phyloP scores from a whole-genome alignment of 1,139 yeast species.

The Taiozyma sp. region DNA sequence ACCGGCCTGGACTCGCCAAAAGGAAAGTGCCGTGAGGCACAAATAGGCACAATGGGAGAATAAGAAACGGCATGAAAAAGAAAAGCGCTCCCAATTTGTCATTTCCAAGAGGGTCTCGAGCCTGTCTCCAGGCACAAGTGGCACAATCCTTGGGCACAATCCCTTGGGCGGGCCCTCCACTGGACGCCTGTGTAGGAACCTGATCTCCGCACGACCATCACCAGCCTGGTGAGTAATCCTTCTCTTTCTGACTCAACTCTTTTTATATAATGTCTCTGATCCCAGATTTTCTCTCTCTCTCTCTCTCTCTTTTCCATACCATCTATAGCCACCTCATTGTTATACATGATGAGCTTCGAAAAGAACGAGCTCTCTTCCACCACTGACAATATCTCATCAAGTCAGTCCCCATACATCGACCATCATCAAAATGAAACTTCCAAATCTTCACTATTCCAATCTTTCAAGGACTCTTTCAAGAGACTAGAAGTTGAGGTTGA shows the following conservation, averaged over 20 bases:
- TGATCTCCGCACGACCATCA: no score
- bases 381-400: not conserved
- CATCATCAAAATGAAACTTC: not conserved
- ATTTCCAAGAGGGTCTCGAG: no score
- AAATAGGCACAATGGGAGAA: no score
- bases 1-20: not conserved
- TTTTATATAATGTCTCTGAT: not conserved
- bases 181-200: not conserved
- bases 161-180: not conserved
- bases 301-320: not conserved
- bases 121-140: no score
- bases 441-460: not conserved
- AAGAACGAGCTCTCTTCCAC: not conserved
- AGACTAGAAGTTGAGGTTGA: slow-evolving; percentile 35
- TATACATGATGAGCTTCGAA: not conserved
- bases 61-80: not conserved
- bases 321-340: not conserved
- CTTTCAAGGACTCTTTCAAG: slow-evolving; percentile 52
- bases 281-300: not conserved
- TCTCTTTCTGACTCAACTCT: not conserved
- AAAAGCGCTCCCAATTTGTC: not conserved
- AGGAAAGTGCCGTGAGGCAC: not conserved
- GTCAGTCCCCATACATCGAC: not conserved
- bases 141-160: no score
- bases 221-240: no score